A percentile compares a stretch with the other conserved stretches of the same genome.
phyloP scores from a whole-genome alignment of 257 asterid genomes.

The Jacaranda copaia region DNA sequence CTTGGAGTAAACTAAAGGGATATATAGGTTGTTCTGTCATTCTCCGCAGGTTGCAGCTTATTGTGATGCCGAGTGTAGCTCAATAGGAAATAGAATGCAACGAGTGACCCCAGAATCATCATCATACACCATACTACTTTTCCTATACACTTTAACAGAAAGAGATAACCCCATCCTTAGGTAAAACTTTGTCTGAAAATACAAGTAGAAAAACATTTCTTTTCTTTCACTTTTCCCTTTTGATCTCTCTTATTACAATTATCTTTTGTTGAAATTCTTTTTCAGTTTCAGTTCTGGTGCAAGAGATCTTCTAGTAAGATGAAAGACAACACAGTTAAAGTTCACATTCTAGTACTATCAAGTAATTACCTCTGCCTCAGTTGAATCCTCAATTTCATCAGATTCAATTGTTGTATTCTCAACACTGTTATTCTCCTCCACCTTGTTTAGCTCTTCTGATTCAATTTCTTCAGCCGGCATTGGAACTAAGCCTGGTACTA shows the following conservation, averaged over 20 bases:
- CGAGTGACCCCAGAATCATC: background rate
- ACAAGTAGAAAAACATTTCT: background rate
- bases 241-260: background rate
- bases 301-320: constrained; percentile 13
- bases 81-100: background rate
- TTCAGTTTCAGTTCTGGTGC: background rate
- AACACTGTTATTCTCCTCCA: constrained; percentile 35
- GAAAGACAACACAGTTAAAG: constrained; percentile 14
- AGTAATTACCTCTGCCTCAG: constrained; percentile 58
- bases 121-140: background rate
- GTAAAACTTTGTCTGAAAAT: background rate
- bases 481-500: constrained; percentile 68
- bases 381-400: constrained; percentile 40
- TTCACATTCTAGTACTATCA: constrained; percentile 29
- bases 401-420: constrained; percentile 29
- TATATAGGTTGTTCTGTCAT: background rate
- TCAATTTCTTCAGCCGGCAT: constrained; percentile 41
- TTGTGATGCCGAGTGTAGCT: background rate
- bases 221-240: background rate
- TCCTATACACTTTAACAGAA: background rate
- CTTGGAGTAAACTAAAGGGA: constrained; percentile 1
- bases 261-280: background rate
- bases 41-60: background rate
- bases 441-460: constrained; percentile 33
- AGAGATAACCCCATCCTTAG: background rate